phyloP scores from a whole-genome alignment of 2,329 filamentous ascomycete species.

The Neofusicoccum kwambonambiense region DNA sequence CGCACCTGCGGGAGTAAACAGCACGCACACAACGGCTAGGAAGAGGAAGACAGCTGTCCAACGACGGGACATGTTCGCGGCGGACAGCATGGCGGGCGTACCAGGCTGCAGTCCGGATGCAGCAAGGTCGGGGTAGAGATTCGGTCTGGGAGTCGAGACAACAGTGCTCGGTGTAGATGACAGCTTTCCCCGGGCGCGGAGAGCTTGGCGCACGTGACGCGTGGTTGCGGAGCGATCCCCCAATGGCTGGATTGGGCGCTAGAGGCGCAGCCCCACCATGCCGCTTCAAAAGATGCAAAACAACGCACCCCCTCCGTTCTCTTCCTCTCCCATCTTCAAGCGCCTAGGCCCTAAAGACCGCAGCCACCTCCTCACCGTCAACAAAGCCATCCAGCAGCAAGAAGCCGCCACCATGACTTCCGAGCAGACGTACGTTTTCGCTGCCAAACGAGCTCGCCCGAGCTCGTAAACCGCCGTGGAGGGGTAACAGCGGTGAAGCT shows the following conservation, averaged over 20 bases:
- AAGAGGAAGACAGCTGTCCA: slow-evolving; percentile 57
- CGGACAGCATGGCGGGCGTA: slow-evolving; percentile 18
- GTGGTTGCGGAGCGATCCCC: slow-evolving; percentile 6
- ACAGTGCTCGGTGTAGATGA: slow-evolving; percentile 7
- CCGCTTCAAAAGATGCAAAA: slow-evolving; percentile 19
- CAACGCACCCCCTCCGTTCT: slow-evolving; percentile 20
- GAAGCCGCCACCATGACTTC: slow-evolving; percentile 55
- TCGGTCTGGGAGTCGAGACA: neutral
- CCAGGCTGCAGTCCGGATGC: slow-evolving; percentile 16
- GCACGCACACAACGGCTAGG: slow-evolving; percentile 32
- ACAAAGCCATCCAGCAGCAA: slow-evolving; percentile 25
- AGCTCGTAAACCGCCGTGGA: slow-evolving; percentile 4
- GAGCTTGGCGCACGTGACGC: slow-evolving; percentile 15
- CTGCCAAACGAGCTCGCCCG: neutral
- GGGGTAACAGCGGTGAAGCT: slow-evolving; percentile 27
- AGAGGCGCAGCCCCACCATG: slow-evolving; percentile 16
- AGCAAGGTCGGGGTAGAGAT: slow-evolving; percentile 1
- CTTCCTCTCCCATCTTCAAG: slow-evolving; percentile 45
- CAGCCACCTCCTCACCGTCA: slow-evolving; percentile 36
- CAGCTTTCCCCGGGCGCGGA: slow-evolving; percentile 18
- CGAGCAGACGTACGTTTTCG: slow-evolving; percentile 78
- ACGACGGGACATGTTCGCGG: slow-evolving; percentile 48
- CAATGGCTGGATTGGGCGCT: slow-evolving; percentile 13
- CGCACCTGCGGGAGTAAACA: slow-evolving; percentile 39
- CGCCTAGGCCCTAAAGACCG: slow-evolving; percentile 50